A percentile compares a stretch with the other conserved stretches of the same genome.
Evolutionary conservation across 1,284 basidiomycete species (phyloP).

Genomic region (Trametes hirsuta): DNA sequence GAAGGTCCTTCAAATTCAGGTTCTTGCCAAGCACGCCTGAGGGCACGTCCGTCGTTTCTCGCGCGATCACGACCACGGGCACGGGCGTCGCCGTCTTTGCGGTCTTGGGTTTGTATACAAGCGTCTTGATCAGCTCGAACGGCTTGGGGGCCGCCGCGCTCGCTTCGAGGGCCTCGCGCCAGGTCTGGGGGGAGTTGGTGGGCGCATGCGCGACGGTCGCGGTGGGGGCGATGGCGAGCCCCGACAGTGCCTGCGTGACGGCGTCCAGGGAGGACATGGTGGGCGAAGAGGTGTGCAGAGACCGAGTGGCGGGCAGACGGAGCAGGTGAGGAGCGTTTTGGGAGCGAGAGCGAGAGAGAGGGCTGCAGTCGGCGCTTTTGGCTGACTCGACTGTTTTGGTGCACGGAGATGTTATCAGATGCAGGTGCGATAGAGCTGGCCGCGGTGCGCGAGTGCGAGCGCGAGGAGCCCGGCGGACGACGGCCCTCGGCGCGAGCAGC

Average conservation of each 20-base stretch:
- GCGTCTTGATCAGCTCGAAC: conserved; percentile 79
- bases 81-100: conserved; percentile 85
- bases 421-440: conserved; percentile 20
- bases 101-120: conserved; percentile 91
- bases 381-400: conserved; percentile 38
- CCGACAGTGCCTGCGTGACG: conserved; percentile 44
- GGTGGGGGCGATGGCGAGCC: conserved; percentile 57
- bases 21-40: conserved; percentile 80
- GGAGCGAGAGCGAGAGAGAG: conserved; percentile 10
- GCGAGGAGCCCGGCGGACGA: conserved; percentile 21
- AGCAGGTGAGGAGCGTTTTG: neutral
- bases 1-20: conserved; percentile 87
- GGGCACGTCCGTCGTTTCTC: conserved; percentile 82
- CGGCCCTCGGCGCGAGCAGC: conserved; percentile 22
- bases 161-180: conserved; percentile 65
- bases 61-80: conserved; percentile 86
- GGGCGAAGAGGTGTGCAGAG: conserved; percentile 12
- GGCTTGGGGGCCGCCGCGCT: conserved; percentile 51
- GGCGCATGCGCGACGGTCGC: conserved; percentile 55
- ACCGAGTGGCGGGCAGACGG: neutral
- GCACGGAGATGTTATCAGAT: conserved; percentile 37
- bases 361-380: conserved; percentile 26
- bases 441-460: conserved; percentile 26
- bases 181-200: conserved; percentile 65
- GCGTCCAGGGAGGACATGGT: conserved; percentile 38